Base-by-base conservation (phyloP, 306 rosid species). In the Malus sieversii region DNA sequence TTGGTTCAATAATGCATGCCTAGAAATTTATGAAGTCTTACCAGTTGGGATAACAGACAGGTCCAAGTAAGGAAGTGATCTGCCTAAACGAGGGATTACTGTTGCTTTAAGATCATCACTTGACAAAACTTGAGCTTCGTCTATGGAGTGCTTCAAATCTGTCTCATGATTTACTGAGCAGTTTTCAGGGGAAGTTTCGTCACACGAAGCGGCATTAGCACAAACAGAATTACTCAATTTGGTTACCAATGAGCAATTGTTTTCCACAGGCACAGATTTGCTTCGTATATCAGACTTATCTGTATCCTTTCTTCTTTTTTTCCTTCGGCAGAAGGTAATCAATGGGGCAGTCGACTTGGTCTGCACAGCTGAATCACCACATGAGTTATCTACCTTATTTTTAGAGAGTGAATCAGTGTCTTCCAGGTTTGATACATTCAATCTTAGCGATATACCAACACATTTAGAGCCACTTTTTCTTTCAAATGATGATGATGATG, bases 261-360 rank as follows among this genome's bases (percentile, higher is more conserved):
- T 80, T 81, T 78, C 83, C 80, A 72, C 72, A 0, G 46, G 75
- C 60, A 48, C 42, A 11, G 71, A 72, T 13, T 78, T 70, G 35
- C 63, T 73, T 76, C 70, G 83, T 48, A 67, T 67, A 66, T 78
- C 80, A 30, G 68, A 55, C 42, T 75, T 83, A 68, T 80, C 80
- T n/a, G 45, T 75, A 59, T 71, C 67, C 68, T 65, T 87, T 86
- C 74, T 87, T 77, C 87, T 77, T 81, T 79, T 87, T 72, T 80
- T 77, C 74, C 89, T 75, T 68, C 82, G 84, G 75, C 66, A 74
- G 84, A 88, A 88, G 73, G 91, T 89, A 75, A 72, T 70, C 73
- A 85, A 58, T 7, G 88, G 85, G 42, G 69, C 20, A 29, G 35
- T 76, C 53, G 42, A 81, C 80, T 45, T 71, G 32, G 70, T 71